phyloP scores from a whole-genome alignment of 1,139 yeast species.

The Hanseniaspora uvarum region DNA sequence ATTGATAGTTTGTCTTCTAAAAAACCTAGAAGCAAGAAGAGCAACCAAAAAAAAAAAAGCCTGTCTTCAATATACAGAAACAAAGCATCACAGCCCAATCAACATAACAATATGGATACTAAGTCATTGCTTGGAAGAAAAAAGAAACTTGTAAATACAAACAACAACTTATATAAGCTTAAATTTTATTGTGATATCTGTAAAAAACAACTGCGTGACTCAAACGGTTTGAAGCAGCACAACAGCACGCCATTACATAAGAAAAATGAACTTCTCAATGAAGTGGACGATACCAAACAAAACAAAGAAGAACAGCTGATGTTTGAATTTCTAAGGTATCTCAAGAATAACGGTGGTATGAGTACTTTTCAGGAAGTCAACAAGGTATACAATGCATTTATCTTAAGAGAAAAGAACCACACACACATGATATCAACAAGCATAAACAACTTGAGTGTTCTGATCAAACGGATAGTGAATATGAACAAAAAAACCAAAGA shows the following conservation, averaged over 20 bases:
- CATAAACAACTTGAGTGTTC: slow-evolving; percentile 63
- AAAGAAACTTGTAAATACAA: slow-evolving; percentile 65
- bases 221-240: slow-evolving; percentile 89
- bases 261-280: slow-evolving; percentile 31
- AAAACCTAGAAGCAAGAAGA: background rate
- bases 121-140: slow-evolving; percentile 75
- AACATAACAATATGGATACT: slow-evolving; percentile 25
- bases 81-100: background rate
- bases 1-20: background rate
- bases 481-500: slow-evolving; percentile 48
- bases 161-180: slow-evolving; percentile 63
- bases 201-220: slow-evolving; percentile 86
- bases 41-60: background rate
- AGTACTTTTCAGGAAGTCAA: slow-evolving; percentile 68
- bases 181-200: slow-evolving; percentile 88
- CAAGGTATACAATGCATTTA: slow-evolving; percentile 76
- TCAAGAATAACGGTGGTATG: slow-evolving; percentile 62
- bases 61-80: background rate
- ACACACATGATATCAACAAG: slow-evolving; percentile 83
- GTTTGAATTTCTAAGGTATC: slow-evolving; percentile 51
- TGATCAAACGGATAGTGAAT: slow-evolving; percentile 54
- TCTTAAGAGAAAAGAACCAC: slow-evolving; percentile 63
- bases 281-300: slow-evolving; percentile 34
- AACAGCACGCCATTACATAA: slow-evolving; percentile 66
- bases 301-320: slow-evolving; percentile 54